Conservation (phyloP, 306 rosid genomes). For the Cicer arietinum region DNA sequence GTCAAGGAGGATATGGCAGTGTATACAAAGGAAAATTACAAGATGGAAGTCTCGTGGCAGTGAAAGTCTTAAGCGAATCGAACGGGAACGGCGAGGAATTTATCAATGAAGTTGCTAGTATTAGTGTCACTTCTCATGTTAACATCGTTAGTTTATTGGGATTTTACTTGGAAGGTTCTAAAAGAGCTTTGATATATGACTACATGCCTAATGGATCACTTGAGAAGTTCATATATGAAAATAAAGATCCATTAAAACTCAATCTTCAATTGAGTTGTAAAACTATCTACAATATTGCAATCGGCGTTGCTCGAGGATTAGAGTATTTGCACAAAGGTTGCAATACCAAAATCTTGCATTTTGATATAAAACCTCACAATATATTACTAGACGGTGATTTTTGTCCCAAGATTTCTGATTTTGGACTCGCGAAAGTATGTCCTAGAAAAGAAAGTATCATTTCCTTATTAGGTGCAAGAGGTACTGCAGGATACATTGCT, state of each 20-base stretch:
- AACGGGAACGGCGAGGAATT: conserved; percentile 49
- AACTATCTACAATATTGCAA: conserved; percentile 42
- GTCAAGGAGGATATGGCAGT: conserved; percentile 53
- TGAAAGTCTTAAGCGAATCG: conserved; percentile 46
- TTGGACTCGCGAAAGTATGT: conserved; percentile 58
- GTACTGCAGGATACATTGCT: conserved; percentile 55
- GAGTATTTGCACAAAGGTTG: conserved; percentile 54
- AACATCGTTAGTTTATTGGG: conserved; percentile 39
- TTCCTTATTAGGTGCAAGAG: conserved; percentile 45
- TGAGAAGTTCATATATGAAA: conserved; percentile 52
- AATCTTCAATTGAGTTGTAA: conserved; percentile 41
- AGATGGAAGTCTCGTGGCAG: conserved; percentile 44
- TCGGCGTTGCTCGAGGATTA: conserved; percentile 56
- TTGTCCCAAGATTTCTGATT: conserved; percentile 52
- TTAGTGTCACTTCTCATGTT: conserved; percentile 47
- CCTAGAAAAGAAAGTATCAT: conserved; percentile 39
- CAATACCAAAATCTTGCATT: conserved; percentile 55
- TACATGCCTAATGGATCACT: conserved; percentile 60
- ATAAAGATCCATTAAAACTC: background rate
- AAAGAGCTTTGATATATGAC: conserved; percentile 49
- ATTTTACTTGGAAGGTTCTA: conserved; percentile 13
- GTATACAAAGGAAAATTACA: conserved; percentile 45
- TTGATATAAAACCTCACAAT: conserved; percentile 60
- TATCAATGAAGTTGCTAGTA: conserved; percentile 39
- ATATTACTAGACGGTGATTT: conserved; percentile 48